Evolutionary conservation across 2,329 filamentous ascomycete genomes (phyloP), one percentile per base, ranked within the genome.

Genomic region (Neoascochyta sp.): DNA sequence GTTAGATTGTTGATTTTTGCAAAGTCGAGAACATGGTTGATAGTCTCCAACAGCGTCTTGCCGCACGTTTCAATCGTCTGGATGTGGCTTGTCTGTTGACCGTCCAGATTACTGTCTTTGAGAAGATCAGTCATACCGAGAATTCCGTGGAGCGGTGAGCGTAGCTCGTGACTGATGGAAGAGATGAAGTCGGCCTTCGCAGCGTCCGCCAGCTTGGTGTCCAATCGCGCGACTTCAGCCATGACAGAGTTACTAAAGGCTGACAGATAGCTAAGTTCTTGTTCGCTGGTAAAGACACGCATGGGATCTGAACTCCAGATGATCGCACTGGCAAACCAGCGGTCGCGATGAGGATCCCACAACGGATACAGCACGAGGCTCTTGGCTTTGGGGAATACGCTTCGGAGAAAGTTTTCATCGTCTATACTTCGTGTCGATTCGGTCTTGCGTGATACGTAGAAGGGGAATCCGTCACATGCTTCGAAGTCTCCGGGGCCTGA

Each of bases 81-180:
- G 5, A 62, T 34, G 32, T 62, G 58, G 13, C 41, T 54, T 3
- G 78, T 29, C 64, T 75, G 56, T 24, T 60, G 53, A 12, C 39
- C 36, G 10, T 61, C 56, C 7, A 57, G 48, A 6, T 32, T n/a
- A 2, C 56, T 57, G 15, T 58, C 54, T 26, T 56, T 54, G 3
- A 63, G 38, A 6, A 63, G 31, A 34, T 62, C 59, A 6, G 49
- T 54, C 44, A 58, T 58, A 0, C 74, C 69, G 0, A 81, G 57
- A 17, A 81, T 71, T 3, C 77, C 78, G 32, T 81, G 77, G 1
- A 81, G 60, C 0, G 78, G 78, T 2, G 73, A 77, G 4, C 78
- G 66, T 9, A 81, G 57, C 47, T 81, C 78, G 45, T 81, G 78
- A 3, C 73, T 77, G 5, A 81, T 69, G 1, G 73, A 78, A 1